phyloP scores from a whole-genome alignment of 2,329 filamentous ascomycete genomes.

The Tolypocladium sp. region DNA sequence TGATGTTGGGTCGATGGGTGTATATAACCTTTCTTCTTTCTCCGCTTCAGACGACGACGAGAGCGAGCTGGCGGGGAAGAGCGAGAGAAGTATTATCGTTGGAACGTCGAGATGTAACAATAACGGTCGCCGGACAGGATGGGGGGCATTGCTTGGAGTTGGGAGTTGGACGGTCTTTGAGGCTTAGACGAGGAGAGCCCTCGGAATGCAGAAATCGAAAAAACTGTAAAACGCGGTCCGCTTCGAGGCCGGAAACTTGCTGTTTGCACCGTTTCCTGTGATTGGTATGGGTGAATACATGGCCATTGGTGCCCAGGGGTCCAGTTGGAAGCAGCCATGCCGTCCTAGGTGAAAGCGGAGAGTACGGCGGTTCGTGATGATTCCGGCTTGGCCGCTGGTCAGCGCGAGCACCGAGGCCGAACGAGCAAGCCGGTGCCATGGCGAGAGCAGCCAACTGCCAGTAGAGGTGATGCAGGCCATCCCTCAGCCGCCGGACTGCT shows the following conservation, averaged over 20 bases:
- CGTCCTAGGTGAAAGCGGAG: not conserved
- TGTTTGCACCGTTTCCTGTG: not conserved
- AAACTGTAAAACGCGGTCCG: slow-evolving; percentile 1
- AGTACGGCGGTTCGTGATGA: not conserved
- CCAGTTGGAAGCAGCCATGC: not conserved
- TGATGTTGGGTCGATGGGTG: slow-evolving; percentile 8
- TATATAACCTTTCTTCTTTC: slow-evolving; percentile 8
- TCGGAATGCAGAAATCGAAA: slow-evolving; percentile 7
- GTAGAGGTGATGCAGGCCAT: not conserved
- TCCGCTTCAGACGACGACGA: not conserved
- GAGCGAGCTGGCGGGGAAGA: slow-evolving; percentile 2
- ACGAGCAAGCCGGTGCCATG: not conserved
- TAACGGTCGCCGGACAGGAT: slow-evolving; percentile 5
- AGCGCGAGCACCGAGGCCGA: not conserved
- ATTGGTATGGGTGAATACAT: not conserved
- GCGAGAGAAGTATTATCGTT: slow-evolving; percentile 2
- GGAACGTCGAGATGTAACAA: slow-evolving; percentile 3
- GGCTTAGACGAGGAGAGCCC: slow-evolving; percentile 15
- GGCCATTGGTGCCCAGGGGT: not conserved
- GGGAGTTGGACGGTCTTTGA: slow-evolving; percentile 16
- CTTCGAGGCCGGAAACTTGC: not conserved
- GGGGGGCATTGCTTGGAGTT: slow-evolving; percentile 28
- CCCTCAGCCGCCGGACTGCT: too few relatives aligned
- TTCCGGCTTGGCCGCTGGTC: not conserved
- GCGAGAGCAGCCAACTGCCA: not conserved